phyloP scores from a whole-genome alignment of 2,329 filamentous ascomycete genomes.

The Aspergillus arachidicola region DNA sequence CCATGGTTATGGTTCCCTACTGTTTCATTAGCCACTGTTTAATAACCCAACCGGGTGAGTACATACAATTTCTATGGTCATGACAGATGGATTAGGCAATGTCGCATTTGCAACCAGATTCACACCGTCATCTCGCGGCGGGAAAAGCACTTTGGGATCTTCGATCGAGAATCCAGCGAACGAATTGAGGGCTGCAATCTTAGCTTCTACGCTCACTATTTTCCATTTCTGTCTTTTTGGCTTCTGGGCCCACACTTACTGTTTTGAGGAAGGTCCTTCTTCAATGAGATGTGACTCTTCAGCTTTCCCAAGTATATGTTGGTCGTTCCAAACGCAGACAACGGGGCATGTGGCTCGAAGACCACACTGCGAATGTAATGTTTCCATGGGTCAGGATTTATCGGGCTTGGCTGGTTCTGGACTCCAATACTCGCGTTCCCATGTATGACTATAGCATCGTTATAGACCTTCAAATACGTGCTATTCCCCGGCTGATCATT shows the following conservation, averaged over 20 bases:
- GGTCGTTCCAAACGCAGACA: slow-evolving; percentile 1
- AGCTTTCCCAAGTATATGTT: slow-evolving; percentile 8
- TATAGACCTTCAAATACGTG: slow-evolving; percentile 4
- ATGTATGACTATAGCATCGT: slow-evolving; percentile 20
- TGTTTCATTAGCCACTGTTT: not conserved
- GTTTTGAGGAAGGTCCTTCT: slow-evolving; percentile 21
- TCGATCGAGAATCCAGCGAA: slow-evolving; percentile 23
- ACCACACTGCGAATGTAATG: slow-evolving; percentile 1
- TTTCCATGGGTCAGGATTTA: not conserved
- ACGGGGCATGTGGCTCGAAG: slow-evolving; percentile 1
- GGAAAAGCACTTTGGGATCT: slow-evolving; percentile 23
- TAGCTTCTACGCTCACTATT: not conserved
- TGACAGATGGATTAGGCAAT: slow-evolving; percentile 24
- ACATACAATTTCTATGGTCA: slow-evolving; percentile 23
- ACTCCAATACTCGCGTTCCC: slow-evolving; percentile 27
- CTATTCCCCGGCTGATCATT: slow-evolving; percentile 15
- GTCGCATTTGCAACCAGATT: slow-evolving; percentile 26
- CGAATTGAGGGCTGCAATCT: slow-evolving; percentile 20
- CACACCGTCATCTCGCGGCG: slow-evolving; percentile 21
- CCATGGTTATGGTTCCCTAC: slow-evolving; percentile 20
- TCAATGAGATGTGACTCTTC: slow-evolving; percentile 23
- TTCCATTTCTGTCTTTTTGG: not conserved
- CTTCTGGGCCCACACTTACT: slow-evolving; percentile 7
- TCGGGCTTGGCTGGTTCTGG: slow-evolving; percentile 8
- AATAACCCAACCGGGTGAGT: too few relatives aligned